Percentiles rank a stretch among this genome's conserved stretches.
phyloP scores from a whole-genome alignment of 768 basidiomycete genomes.

The Trametes elegans region DNA sequence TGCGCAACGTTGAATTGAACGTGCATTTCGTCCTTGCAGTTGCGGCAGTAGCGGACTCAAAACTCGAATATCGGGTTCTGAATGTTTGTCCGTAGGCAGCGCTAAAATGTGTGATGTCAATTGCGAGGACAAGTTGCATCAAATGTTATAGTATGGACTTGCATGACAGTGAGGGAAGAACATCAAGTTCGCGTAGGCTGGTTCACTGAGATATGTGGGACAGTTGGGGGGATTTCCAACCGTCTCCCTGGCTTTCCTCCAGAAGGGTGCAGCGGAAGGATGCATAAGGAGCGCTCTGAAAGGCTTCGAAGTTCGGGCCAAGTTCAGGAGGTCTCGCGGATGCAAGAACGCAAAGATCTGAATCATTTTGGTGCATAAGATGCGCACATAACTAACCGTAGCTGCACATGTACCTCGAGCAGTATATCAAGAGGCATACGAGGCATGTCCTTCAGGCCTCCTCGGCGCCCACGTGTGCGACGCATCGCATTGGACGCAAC shows the following conservation, averaged over 20 bases:
- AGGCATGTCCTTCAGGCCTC: conserved; percentile 17
- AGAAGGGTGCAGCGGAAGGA: conserved; percentile 3
- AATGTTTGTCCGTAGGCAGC: conserved; percentile 11
- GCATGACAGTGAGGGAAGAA: conserved; percentile 21
- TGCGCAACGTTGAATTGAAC: too few relatives aligned
- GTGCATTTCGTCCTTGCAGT: conserved; percentile 10
- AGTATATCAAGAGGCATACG: conserved; percentile 17
- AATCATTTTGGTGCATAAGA: background rate
- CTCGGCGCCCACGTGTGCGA: conserved; percentile 8
- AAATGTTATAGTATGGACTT: background rate
- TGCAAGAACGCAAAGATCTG: conserved; percentile 16
- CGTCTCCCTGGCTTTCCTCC: conserved; percentile 11
- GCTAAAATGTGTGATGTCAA: background rate
- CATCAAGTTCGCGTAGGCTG: conserved; percentile 18
- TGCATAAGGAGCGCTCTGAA: conserved; percentile 20
- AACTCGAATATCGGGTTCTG: conserved; percentile 14
- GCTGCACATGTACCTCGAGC: conserved; percentile 10
- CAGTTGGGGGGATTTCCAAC: conserved; percentile 18
- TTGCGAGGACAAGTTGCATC: background rate
- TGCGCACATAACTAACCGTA: background rate
- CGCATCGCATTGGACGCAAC: too few relatives aligned
- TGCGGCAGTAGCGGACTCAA: conserved; percentile 14
- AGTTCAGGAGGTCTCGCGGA: conserved; percentile 19
- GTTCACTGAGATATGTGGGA: conserved; percentile 18
- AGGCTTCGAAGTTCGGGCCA: conserved; percentile 13